Percentiles rank a stretch among this genome's conserved stretches.
These are phyloP conservation scores for Cephaloascus albidus DNA, from an alignment of 805 yeast genomes.

Conservation along the genomic window DNA sequence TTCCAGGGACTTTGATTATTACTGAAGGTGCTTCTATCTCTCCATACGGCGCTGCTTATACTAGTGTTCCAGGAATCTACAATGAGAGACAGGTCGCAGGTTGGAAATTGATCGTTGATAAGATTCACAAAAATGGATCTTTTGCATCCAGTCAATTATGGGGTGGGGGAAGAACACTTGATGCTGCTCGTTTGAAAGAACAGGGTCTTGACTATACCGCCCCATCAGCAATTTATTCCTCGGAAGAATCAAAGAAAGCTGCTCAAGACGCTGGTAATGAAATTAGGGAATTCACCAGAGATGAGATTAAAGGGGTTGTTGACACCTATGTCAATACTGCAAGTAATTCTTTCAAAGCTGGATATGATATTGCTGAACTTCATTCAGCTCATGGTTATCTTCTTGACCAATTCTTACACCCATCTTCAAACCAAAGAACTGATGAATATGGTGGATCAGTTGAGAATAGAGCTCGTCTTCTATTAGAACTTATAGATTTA, in stretches of 20 bases:
- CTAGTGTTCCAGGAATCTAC: conserved; percentile 7
- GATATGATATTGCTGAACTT: conserved; percentile 28
- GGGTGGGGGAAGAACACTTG: conserved; percentile 14
- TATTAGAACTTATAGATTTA: conserved; percentile 24
- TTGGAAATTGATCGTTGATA: conserved; percentile 8
- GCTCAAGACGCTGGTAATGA: conserved; percentile 21
- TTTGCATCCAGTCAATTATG: conserved; percentile 7
- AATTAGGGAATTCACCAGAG: conserved; percentile 13
- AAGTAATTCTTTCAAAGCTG: conserved; percentile 18
- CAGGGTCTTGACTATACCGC: conserved; percentile 26
- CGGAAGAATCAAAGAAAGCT: conserved; percentile 20
- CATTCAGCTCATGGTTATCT: conserved; percentile 33
- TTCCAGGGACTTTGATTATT: conserved; percentile 49
- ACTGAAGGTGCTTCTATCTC: conserved; percentile 53
- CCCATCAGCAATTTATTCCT: conserved; percentile 27
- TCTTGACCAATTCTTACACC: conserved; percentile 24
- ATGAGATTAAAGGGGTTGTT: conserved; percentile 3
- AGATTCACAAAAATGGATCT: conserved; percentile 7
- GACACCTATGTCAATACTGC: neutral
- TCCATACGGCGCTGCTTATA: conserved; percentile 14
- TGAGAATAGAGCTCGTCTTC: conserved; percentile 26
- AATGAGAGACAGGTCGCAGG: conserved; percentile 7
- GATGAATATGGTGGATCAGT: conserved; percentile 23
- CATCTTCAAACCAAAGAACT: conserved; percentile 20
- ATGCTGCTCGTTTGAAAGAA: conserved; percentile 22